Conservation (phyloP, 108 stramenopile genomes). For the Poteriospumella lacustris region DNA sequence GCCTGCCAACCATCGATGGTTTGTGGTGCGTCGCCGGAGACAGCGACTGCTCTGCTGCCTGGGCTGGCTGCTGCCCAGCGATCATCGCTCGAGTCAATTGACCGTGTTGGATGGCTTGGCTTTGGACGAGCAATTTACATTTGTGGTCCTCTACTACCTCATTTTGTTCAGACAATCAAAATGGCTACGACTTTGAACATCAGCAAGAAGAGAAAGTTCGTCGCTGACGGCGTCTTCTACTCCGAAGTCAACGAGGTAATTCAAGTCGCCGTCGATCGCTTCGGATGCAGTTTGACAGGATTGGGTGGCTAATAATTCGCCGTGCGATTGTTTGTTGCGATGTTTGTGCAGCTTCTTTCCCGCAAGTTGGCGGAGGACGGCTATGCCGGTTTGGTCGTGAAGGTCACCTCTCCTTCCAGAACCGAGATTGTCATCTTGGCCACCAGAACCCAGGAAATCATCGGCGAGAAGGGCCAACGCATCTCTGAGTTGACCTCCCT, state of each 20-base stretch:
- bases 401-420: conserved; percentile 82
- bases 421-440: conserved; percentile 99
- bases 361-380: conserved; percentile 94
- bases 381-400: conserved; percentile 98
- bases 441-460: conserved; percentile 95
- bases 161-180: too few relatives aligned
- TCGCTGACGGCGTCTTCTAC: conserved; percentile 98
- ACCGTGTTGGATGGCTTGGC: too few relatives aligned
- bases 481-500: conserved; percentile 96
- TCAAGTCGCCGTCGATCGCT: not conserved
- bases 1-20: too few relatives aligned
- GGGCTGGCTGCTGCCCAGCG: too few relatives aligned
- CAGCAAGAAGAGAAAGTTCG: conserved; percentile 98
- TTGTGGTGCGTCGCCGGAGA: too few relatives aligned
- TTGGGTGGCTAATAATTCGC: too few relatives aligned
- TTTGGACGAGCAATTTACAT: too few relatives aligned
- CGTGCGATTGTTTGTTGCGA: not conserved
- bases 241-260: conserved; percentile 92
- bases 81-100: too few relatives aligned
- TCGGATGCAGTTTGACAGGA: too few relatives aligned
- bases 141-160: too few relatives aligned
- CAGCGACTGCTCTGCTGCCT: too few relatives aligned
- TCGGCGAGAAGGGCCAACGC: conserved; percentile 98
- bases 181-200: too few relatives aligned
- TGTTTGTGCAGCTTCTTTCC: conserved; percentile 66